Evolutionary conservation across 1,139 yeast genomes (phyloP).

Genomic region (Geotrichum phurueaensis): DNA sequence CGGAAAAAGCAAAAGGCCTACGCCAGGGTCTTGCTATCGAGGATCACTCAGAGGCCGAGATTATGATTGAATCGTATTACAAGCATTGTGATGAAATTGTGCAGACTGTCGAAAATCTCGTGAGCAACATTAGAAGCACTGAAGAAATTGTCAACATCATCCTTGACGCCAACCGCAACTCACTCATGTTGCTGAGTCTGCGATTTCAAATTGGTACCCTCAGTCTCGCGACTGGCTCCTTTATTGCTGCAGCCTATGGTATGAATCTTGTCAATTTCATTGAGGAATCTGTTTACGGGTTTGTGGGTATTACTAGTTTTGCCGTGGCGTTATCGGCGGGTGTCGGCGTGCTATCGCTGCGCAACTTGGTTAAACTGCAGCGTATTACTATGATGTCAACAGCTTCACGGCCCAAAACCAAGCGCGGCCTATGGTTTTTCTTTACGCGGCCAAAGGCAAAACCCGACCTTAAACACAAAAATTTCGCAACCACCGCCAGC

Average conservation of each 20-base stretch:
- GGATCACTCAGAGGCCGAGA: conserved; percentile 57
- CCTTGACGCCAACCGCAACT: conserved; percentile 88
- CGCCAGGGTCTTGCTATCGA: conserved; percentile 41
- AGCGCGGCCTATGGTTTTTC: neutral
- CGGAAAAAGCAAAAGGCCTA: conserved; percentile 41
- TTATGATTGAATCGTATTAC: conserved; percentile 86
- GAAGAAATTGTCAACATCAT: conserved; percentile 95
- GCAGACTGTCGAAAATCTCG: conserved; percentile 80
- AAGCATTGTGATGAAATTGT: conserved; percentile 95
- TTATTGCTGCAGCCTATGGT: conserved; percentile 81
- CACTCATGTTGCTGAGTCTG: conserved; percentile 83
- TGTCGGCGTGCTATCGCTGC: conserved; percentile 37
- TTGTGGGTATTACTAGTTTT: conserved; percentile 52
- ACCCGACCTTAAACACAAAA: neutral
- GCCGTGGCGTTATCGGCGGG: conserved; percentile 40
- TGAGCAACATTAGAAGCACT: conserved; percentile 82
- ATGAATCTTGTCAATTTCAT: conserved; percentile 90
- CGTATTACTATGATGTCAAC: conserved; percentile 56
- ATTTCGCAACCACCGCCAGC: neutral
- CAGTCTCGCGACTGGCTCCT: conserved; percentile 78
- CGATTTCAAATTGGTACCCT: conserved; percentile 83
- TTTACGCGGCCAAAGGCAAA: neutral
- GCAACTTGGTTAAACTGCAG: conserved; percentile 51
- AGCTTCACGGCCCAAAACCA: neutral
- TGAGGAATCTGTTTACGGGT: conserved; percentile 70